Base-by-base conservation (phyloP, 768 basidiomycete species). In the Tulasnella sp. region DNA sequence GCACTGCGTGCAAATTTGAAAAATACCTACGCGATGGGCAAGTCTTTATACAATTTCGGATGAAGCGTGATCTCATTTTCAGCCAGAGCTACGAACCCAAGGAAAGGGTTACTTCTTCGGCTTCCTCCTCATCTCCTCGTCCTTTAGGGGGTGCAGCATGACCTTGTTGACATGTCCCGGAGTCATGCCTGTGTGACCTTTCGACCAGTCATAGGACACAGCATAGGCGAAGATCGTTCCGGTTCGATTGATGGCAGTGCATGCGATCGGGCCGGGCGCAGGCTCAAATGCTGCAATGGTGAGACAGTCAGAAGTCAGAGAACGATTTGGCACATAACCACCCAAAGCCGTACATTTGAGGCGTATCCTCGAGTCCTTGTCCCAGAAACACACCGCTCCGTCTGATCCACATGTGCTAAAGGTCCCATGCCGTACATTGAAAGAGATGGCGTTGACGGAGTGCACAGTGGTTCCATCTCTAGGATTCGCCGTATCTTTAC, bases 361-460 rank as follows among this genome's bases (percentile, higher is more conserved):
- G 44, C 75, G 67, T 38, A 72, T 72, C 51, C 72, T 67, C n/a
- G 67, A 65, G 49, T 72, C 65, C 52, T 70, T 70, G 63, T 73
- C 72, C 72, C 71, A 72, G 47, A 68, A 65, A 43, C 64, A 66
- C 38, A 70, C 62, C 19, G 60, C 66, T 53, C 42, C 68, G 65
- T 4, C 75, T 13, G 52, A 66, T 74, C 86, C 87, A 60, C 81
- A 85, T 21, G 88, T 92, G 29, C 84, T 85, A 69, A 91, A 91
- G 2, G 89, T 92, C 53, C 87, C 88, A 58, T 88, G 82, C 3
- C 81, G 80, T 42, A 84, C 84, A 68, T 94, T 89, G 77, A 92
- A 92, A 19, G 81, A 79, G 62, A 93, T 91, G 63, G 85, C 82
- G 63, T 94, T 94, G 34, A 94, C 88, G 2, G 88, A 79, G 66